These are phyloP conservation scores for Aureobasidium sp. DNA, from an alignment of 2,329 filamentous ascomycete genomes.

Conservation along the genomic window DNA sequence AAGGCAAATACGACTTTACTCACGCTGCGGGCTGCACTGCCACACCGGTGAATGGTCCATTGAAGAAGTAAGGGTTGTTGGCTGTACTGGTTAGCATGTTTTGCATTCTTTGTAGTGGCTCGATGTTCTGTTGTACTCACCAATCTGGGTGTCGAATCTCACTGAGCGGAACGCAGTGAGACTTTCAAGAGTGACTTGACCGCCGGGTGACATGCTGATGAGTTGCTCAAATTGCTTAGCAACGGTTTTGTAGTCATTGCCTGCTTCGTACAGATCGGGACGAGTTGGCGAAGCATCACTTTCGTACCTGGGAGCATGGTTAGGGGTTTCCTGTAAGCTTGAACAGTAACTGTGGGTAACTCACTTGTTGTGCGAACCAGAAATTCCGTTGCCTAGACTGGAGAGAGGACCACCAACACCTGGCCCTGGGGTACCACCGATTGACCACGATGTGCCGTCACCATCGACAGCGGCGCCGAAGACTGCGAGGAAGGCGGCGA, in stretches of 20 bases:
- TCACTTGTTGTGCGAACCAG: conserved; percentile 26
- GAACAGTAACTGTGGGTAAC: background rate
- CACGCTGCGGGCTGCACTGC: background rate
- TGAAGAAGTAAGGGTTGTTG: conserved; percentile 24
- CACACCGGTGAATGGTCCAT: background rate
- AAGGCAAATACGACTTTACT: background rate
- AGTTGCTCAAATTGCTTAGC: conserved; percentile 25
- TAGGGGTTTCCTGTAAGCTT: background rate
- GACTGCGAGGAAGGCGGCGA: conserved; percentile 28
- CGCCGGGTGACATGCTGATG: background rate
- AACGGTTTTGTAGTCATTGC: conserved; percentile 24
- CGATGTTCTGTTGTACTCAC: conserved; percentile 22
- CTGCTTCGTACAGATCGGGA: conserved; percentile 24
- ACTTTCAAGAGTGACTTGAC: conserved; percentile 14
- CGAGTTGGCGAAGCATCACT: conserved; percentile 28
- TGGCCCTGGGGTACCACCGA: conserved; percentile 21
- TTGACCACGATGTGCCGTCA: conserved; percentile 23
- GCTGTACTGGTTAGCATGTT: conserved; percentile 16
- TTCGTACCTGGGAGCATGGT: conserved; percentile 24
- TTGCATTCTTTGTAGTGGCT: background rate
- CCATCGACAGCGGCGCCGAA: conserved; percentile 30
- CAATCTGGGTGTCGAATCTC: background rate
- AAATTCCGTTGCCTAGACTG: conserved; percentile 21
- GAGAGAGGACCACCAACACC: conserved; percentile 17
- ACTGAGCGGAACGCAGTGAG: background rate